Percentiles rank a stretch among this genome's conserved stretches.
phyloP scores from a whole-genome alignment of 305 asterid species.

The Lippia alba region DNA sequence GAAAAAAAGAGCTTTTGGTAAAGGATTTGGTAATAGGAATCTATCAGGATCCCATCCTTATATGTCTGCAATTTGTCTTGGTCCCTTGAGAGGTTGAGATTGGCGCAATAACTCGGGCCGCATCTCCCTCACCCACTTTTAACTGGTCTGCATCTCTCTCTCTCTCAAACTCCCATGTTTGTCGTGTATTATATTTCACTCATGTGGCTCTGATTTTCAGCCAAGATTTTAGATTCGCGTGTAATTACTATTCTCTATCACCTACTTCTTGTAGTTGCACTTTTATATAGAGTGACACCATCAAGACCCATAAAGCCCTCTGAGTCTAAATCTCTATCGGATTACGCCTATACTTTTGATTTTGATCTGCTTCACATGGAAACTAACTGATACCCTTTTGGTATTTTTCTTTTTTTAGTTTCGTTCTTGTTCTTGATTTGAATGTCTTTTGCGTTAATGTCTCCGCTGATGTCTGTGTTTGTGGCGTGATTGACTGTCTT shows the following conservation, averaged over 20 bases:
- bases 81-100: slow-evolving; percentile 46
- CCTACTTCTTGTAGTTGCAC: slow-evolving; percentile 26
- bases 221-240: slow-evolving; percentile 37
- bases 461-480: slow-evolving; percentile 9
- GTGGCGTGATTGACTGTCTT: slow-evolving; percentile 17
- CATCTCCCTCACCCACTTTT: slow-evolving; percentile 58
- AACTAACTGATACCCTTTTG: slow-evolving; percentile 35
- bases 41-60: background rate
- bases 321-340: slow-evolving; percentile 9
- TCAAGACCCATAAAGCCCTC: background rate
- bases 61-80: slow-evolving; percentile 13
- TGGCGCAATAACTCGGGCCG: slow-evolving; percentile 51
- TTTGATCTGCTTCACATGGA: slow-evolving; percentile 35
- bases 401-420: slow-evolving; percentile 19
- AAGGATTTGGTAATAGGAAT: slow-evolving; percentile 12
- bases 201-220: slow-evolving; percentile 44
- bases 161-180: slow-evolving; percentile 32
- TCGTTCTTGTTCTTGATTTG: background rate
- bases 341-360: slow-evolving; percentile 23
- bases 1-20: background rate
- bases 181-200: slow-evolving; percentile 45
- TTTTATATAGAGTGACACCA: slow-evolving; percentile 7
- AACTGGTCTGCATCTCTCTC: slow-evolving; percentile 25
- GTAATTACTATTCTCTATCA: slow-evolving; percentile 20
- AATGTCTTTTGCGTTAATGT: background rate